Base-by-base conservation (phyloP, 164 flowering plant genomes). In the Liquidambar formosana region DNA sequence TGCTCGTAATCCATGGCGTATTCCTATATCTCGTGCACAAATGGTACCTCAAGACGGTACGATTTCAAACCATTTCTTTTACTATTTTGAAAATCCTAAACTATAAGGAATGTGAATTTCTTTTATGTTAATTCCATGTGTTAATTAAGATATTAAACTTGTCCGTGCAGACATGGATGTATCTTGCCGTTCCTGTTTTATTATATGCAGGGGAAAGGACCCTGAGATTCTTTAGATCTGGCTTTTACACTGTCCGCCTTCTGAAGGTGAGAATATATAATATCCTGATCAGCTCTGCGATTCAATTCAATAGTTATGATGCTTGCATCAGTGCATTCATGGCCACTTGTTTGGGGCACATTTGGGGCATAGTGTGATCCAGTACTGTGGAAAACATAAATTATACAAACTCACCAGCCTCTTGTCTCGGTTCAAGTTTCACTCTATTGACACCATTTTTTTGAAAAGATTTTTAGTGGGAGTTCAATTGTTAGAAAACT, bases 81-180 rank as follows among this genome's bases (percentile, higher is more conserved):
- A 13, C 63, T 52, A 10, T 3, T 12, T 58, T 27, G 11, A 25
- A 2, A 15, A 15, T 28, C 18, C 33, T 22, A 11, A 5, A 25
- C 6, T 0, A 5, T 2, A 21, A 0, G 21, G 5, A 54, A 22
- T 41, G 33, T 14, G 3, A 10, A 13, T 19, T 8, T 41, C 53
- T n/a, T 43, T n/a, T 68, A 23, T 19, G 12, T 48, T 45, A 46
- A 19, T 41, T 43, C 11, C 33, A 21, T 41, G n/a, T 23, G 14
- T 38, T 16, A 68, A 22, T 46, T 21, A 48, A 10, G 10, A 56
- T 68, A 8, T 28, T 19, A 21, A 4, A 25, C 41, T 28, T 33
- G 16, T 74, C 69, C 18, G 75, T 78, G 76, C 91, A 96, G 99
- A 90, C 99, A 51, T 96, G 99, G 99, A 96, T 96, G 99, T 93